Evolutionary conservation across 2,329 filamentous ascomycete genomes (phyloP).

Genomic region (Botrytis tulipae): DNA sequence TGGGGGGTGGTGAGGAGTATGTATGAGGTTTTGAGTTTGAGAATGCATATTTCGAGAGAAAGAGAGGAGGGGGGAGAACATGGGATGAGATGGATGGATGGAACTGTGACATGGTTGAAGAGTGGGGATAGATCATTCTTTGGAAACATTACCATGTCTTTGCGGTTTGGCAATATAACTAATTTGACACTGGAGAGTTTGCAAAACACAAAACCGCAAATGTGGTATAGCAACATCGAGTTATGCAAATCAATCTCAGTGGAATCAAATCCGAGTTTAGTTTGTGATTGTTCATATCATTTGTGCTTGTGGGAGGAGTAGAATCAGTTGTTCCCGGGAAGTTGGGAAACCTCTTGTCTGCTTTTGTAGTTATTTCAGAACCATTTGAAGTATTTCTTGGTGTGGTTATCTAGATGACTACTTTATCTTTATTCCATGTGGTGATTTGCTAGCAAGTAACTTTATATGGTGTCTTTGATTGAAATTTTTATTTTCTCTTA

Average conservation of each 20-base stretch:
- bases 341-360: too few species aligned
- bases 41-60: background rate
- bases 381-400: too few species aligned
- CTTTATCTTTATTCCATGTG: rapidly evolving
- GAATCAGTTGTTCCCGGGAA: too few species aligned
- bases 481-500: background rate
- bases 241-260: background rate
- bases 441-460: background rate
- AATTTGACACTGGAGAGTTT: background rate
- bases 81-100: too few species aligned
- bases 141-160: background rate
- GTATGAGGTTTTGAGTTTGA: background rate
- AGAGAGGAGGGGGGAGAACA: too few species aligned
- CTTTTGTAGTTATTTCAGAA: too few species aligned
- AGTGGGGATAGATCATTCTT: too few species aligned
- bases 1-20: background rate
- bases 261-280: background rate
- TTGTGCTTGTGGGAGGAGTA: too few species aligned
- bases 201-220: background rate
- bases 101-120: background rate
- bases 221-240: background rate
- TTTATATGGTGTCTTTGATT: background rate
- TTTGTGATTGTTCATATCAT: too few species aligned
- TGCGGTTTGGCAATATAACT: background rate
- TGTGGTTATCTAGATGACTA: too few species aligned